Evolutionary conservation across 176 grass and related monocot genomes (phyloP).

Genomic region (Carex kokanica): DNA sequence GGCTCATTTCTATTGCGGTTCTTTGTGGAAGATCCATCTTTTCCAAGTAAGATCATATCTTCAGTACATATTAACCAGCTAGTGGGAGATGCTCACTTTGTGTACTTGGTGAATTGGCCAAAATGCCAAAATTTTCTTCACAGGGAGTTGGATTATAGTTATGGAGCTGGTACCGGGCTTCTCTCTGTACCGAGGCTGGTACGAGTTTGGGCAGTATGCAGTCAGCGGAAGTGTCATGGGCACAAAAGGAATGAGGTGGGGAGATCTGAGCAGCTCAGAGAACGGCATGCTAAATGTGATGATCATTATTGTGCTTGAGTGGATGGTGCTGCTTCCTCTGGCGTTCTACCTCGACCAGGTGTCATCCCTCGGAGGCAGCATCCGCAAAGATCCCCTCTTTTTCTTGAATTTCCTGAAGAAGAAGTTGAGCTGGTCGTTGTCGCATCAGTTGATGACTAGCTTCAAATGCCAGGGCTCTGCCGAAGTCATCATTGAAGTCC

Average conservation of each 20-base stretch:
- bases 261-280: conserved; percentile 43
- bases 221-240: conserved; percentile 43
- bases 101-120: not conserved
- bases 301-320: conserved; percentile 79
- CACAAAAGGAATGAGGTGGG: conserved; percentile 66
- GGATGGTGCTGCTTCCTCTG: conserved; percentile 53
- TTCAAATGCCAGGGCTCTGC: conserved; percentile 46
- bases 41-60: conserved; percentile 61
- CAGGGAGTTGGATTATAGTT: conserved; percentile 67
- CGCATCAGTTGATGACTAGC: conserved; percentile 25
- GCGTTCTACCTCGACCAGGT: conserved; percentile 66
- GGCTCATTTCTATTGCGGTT: conserved; percentile 58
- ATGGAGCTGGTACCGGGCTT: conserved; percentile 90
- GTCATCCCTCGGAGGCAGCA: conserved; percentile 39
- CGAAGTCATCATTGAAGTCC: conserved; percentile 66
- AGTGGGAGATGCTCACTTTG: not conserved
- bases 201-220: conserved; percentile 65
- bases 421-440: not conserved
- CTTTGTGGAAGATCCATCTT: conserved; percentile 54
- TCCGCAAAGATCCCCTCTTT: conserved; percentile 37
- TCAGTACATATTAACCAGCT: not conserved
- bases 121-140: not conserved
- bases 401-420: conserved; percentile 55
- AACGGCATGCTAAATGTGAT: conserved; percentile 69
- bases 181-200: conserved; percentile 71